Evolutionary conservation across 768 basidiomycete species (phyloP).

Genomic region (Butyriboletus loyo): DNA sequence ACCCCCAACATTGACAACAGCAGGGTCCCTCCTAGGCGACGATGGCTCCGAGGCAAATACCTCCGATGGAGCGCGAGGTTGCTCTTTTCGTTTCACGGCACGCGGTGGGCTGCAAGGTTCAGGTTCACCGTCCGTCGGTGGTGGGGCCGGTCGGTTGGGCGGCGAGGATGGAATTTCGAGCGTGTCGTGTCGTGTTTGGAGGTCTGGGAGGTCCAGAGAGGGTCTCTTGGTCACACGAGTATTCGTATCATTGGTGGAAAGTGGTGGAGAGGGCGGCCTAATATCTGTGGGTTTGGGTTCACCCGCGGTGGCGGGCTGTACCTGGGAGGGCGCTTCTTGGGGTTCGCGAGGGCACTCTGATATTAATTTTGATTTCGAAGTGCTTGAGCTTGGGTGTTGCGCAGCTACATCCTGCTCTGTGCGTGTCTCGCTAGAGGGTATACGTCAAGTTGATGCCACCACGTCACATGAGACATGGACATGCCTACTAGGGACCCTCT

Average conservation of each 20-base stretch:
- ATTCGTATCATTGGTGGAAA: neutral
- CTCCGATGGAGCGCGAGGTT: slow-evolving; percentile 9
- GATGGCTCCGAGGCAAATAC: slow-evolving; percentile 17
- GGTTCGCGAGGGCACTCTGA: neutral
- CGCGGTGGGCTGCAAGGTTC: neutral
- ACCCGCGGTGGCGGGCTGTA: neutral
- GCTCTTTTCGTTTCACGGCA: slow-evolving; percentile 9
- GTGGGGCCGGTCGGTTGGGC: neutral
- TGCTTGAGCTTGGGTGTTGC: neutral
- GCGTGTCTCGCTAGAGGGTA: slow-evolving; percentile 2
- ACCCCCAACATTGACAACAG: neutral
- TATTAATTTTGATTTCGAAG: neutral
- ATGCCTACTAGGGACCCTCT: neutral
- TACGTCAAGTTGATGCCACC: neutral
- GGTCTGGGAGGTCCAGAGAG: neutral
- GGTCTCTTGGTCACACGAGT: neutral
- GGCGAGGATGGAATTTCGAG: slow-evolving; percentile 1
- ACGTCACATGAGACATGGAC: neutral
- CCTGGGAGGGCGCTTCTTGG: neutral
- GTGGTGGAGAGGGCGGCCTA: neutral
- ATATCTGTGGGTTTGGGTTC: neutral
- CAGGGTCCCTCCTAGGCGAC: slow-evolving; percentile 2
- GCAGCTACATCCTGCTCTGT: neutral
- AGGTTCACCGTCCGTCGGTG: neutral
- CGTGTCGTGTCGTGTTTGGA: neutral